phyloP scores from a whole-genome alignment of 1,139 yeast species.

The Blastobotrys niveus region DNA sequence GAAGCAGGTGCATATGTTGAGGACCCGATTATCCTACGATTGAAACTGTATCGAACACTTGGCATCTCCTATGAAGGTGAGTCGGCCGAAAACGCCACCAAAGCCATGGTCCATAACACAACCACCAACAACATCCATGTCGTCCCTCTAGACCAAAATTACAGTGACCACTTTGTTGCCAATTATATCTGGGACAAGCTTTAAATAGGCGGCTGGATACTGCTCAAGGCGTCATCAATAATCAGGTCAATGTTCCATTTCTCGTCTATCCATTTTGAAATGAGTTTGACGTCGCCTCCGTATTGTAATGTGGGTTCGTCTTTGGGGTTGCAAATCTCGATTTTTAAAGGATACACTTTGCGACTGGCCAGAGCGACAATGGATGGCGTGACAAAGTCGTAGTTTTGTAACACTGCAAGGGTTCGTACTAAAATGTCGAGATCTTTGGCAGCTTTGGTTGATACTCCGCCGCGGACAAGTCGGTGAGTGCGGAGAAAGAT shows the following conservation, averaged over 20 bases:
- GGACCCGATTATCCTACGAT: conserved; percentile 35
- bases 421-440: conserved; percentile 39
- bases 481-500: conserved; percentile 48
- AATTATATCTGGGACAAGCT: conserved; percentile 68
- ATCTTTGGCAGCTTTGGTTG: conserved; percentile 43
- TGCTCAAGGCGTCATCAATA: conserved; percentile 44
- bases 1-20: conserved; percentile 32
- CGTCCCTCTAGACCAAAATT: conserved; percentile 51
- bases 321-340: conserved; percentile 37
- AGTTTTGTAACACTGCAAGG: conserved; percentile 40
- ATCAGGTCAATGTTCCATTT: conserved; percentile 44
- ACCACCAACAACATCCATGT: conserved; percentile 45
- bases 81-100: conserved; percentile 32
- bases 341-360: conserved; percentile 43
- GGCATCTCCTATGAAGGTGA: conserved; percentile 36
- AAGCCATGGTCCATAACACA: conserved; percentile 49
- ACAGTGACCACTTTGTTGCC: conserved; percentile 58
- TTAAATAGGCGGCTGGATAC: conserved; percentile 46
- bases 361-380: conserved; percentile 45
- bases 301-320: conserved; percentile 48
- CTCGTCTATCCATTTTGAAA: conserved; percentile 36
- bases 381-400: conserved; percentile 45
- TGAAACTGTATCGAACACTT: conserved; percentile 36
- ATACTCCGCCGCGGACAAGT: conserved; percentile 45
- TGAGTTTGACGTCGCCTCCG: conserved; percentile 46